Percentiles rank a stretch among this genome's conserved stretches.
Conservation (phyloP, 73 alveolate genomes). For the Tetrahymena thermophila region DNA sequence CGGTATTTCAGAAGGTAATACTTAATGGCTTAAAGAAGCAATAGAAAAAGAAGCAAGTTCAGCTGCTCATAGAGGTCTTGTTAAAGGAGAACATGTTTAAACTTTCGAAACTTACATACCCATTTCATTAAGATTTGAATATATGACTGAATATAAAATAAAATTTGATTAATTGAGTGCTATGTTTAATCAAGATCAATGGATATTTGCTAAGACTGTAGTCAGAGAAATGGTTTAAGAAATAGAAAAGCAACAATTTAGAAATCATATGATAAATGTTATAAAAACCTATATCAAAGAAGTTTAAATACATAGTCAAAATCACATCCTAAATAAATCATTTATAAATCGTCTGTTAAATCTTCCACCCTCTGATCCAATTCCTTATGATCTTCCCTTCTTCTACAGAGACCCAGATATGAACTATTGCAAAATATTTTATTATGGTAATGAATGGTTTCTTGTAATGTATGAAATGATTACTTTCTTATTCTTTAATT, state of each 20-base stretch:
- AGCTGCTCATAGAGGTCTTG: constrained; percentile 68
- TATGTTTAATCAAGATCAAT: neutral
- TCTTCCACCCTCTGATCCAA: neutral
- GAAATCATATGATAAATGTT: neutral
- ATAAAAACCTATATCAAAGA: neutral
- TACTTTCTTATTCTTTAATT: constrained; percentile 51
- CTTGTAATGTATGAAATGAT: constrained; percentile 57
- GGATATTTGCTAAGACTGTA: neutral
- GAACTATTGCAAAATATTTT: constrained; percentile 57
- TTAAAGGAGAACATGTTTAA: constrained; percentile 49
- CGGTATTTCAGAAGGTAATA: constrained; percentile 82
- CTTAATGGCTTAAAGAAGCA: constrained; percentile 62
- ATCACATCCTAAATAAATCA: neutral
- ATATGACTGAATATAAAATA: neutral
- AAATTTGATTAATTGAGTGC: neutral
- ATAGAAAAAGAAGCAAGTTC: constrained; percentile 85
- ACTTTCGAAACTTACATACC: constrained; percentile 44
- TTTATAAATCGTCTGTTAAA: neutral
- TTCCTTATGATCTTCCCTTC: constrained; percentile 61
- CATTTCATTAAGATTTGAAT: neutral
- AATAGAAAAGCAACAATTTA: neutral
- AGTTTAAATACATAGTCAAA: neutral
- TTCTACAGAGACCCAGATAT: constrained; percentile 73
- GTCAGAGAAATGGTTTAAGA: neutral
- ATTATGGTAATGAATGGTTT: constrained; percentile 73